Conservation (phyloP, 2,329 filamentous ascomycete species). For the Fusarium tricinctum region DNA sequence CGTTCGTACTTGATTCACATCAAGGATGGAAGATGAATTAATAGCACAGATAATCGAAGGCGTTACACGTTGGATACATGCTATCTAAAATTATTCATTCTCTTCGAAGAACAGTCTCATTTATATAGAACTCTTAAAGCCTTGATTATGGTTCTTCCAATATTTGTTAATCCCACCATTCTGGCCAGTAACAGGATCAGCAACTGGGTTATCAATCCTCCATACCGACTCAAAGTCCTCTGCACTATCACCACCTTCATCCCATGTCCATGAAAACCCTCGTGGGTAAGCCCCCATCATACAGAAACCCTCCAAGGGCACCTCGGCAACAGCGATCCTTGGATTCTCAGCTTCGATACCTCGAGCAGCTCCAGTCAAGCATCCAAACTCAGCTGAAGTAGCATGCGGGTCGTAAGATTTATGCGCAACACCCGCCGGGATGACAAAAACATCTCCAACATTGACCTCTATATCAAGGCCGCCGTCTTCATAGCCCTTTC, state of each 20-base stretch:
- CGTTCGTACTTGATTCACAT: too few species aligned
- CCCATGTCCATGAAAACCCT: constrained; percentile 25
- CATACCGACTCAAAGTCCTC: constrained; percentile 17
- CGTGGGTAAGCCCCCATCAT: constrained; percentile 27
- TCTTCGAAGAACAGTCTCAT: too few species aligned
- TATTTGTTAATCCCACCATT: neutral
- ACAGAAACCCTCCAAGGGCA: constrained; percentile 18
- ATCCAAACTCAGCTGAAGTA: neutral
- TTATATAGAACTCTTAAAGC: rapidly evolving
- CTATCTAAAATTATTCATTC: too few species aligned
- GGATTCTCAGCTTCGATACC: constrained; percentile 1
- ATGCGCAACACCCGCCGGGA: constrained; percentile 22
- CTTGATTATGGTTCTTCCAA: neutral
- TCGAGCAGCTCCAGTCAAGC: constrained; percentile 22
- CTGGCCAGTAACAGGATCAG: constrained; percentile 17
- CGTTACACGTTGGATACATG: too few species aligned
- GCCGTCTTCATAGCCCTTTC: constrained; percentile 9
- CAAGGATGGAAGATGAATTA: too few species aligned
- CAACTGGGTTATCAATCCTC: neutral
- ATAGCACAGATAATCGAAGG: too few species aligned
- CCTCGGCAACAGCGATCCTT: constrained; percentile 3
- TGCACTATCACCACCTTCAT: constrained; percentile 21
- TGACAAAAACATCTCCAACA: constrained; percentile 21
- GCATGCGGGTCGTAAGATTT: constrained; percentile 15
- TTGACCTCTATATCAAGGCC: constrained; percentile 19